Evolutionary conservation across 2,329 filamentous ascomycete genomes (phyloP), one percentile per base, ranked within the genome.

Genomic region (Exophiala sp.): DNA sequence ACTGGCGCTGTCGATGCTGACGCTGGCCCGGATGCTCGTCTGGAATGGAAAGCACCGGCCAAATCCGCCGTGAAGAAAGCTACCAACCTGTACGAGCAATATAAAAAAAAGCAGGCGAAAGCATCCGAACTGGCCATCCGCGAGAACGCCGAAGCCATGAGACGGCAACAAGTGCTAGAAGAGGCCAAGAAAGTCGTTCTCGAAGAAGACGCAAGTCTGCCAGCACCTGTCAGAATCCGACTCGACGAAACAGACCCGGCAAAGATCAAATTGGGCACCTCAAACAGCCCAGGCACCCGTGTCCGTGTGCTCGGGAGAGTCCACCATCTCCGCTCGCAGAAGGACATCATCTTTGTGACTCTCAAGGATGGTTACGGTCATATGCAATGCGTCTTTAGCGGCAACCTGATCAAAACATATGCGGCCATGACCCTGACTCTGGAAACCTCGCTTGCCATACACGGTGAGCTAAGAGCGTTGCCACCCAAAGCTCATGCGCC

Each of bases 31-130:
- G 74, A 76, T 46, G 77, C 76, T 46, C 78, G 80, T 58, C 69
- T 83, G 57, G 78, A 81, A 61, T 95, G 85, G 85, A 91, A 90
- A 72, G 82, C 85, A 48, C 85, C 82, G 16, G 83, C 86, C 53
- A 94, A 93, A 74, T 86, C 85, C 53, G 88, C 87, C 18, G 68
- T 88, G 65, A 95, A 95, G 76, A 94, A 94, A 72, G 86, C 85
- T 2, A 80, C 81, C 72, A 83, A 82, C 67, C 81, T 82, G 57
- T 81, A 81, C 58, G 86, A 88, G 59, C 76, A 78, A 57, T 81
- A 87, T 69, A 86, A 88, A 78, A 90, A 88, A 78, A 95, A 95
- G 77, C 77, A 85, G 38, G 80, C 80, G 61, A 89, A 88, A 71
- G 85, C 86, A 68, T 78, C 83, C 60, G 83, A 89, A 64, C 72